Evolutionary conservation across 352 stramenopile genomes (phyloP).

Genomic region (Thalassiosira mediterranea): DNA sequence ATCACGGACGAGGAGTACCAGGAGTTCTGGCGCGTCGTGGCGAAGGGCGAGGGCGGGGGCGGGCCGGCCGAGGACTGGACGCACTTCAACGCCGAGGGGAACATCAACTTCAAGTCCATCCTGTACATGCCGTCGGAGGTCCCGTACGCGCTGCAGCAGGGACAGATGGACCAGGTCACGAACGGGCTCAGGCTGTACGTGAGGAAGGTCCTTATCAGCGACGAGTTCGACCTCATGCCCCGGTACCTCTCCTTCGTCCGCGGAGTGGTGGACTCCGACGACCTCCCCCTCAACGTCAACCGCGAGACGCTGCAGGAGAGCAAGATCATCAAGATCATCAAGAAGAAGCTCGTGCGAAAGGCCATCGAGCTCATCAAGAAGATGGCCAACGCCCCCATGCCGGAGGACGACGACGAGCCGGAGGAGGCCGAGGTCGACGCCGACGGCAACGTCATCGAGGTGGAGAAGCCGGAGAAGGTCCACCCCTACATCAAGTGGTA

Average conservation of each 20-base stretch:
- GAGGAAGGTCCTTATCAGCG: conserved; percentile 98
- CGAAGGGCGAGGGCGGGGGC: conserved; percentile 85
- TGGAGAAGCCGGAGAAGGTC: conserved; percentile 81
- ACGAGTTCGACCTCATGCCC: conserved; percentile 96
- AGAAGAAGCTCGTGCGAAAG: conserved; percentile 99
- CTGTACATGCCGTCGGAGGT: conserved; percentile 94
- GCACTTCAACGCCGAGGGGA: conserved; percentile 99
- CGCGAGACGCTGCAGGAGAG: conserved; percentile 99
- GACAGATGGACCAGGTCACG: conserved; percentile 61
- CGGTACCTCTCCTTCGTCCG: conserved; percentile 98
- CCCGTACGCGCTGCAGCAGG: conserved; percentile 68
- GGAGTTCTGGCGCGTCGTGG: conserved; percentile 96
- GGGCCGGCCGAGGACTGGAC: conserved; percentile 91
- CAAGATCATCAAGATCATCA: conserved; percentile 99
- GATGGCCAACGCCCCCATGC: conserved; percentile 90
- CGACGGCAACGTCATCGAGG: conserved; percentile 90
- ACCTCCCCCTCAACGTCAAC: conserved; percentile 99
- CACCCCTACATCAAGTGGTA: conserved; percentile 97
- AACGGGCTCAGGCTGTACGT: conserved; percentile 95
- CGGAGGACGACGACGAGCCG: conserved; percentile 94
- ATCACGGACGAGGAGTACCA: conserved; percentile 98
- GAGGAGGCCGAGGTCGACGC: conserved; percentile 94
- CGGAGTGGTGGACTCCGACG: conserved; percentile 99
- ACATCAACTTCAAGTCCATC: conserved; percentile 99
- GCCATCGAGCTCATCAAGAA: conserved; percentile 98